Percentiles rank a stretch among this genome's conserved stretches.
phyloP scores from a whole-genome alignment of 2,329 filamentous ascomycete species.

The Penicillium sp. region DNA sequence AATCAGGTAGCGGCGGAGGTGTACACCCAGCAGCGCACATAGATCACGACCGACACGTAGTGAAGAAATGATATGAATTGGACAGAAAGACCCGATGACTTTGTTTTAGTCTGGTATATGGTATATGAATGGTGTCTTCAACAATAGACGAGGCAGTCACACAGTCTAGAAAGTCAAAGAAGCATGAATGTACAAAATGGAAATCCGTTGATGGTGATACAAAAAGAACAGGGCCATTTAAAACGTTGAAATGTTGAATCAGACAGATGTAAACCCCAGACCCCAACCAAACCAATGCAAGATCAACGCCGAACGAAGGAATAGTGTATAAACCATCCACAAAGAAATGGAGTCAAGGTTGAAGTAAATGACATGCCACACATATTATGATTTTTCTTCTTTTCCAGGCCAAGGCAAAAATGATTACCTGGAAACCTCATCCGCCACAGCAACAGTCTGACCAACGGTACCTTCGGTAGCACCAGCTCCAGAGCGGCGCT shows the following conservation, averaged over 20 bases:
- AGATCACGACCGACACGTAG: slow-evolving; percentile 12
- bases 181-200: slow-evolving; percentile 16
- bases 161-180: background rate
- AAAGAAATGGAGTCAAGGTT: background rate
- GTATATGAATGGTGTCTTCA: background rate
- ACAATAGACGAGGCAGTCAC: background rate
- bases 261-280: slow-evolving; percentile 16
- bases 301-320: slow-evolving; percentile 22
- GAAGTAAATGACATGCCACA: background rate
- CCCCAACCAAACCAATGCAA: slow-evolving; percentile 29
- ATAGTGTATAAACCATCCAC: slow-evolving; percentile 3
- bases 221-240: slow-evolving; percentile 21
- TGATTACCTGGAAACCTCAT: slow-evolving; percentile 38
- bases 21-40: slow-evolving; percentile 5
- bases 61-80: background rate
- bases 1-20: background rate
- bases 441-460: slow-evolving; percentile 32
- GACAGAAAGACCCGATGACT: background rate
- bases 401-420: slow-evolving; percentile 11
- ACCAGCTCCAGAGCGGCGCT: slow-evolving; percentile 59
- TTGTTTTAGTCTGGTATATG: background rate
- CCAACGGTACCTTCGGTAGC: slow-evolving; percentile 36
- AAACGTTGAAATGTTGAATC: slow-evolving; percentile 27
- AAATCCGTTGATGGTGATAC: slow-evolving; percentile 27
- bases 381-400: slow-evolving; percentile 6